Base-by-base conservation (phyloP, 768 basidiomycete genomes). In the Cyclocybe aegerita region DNA sequence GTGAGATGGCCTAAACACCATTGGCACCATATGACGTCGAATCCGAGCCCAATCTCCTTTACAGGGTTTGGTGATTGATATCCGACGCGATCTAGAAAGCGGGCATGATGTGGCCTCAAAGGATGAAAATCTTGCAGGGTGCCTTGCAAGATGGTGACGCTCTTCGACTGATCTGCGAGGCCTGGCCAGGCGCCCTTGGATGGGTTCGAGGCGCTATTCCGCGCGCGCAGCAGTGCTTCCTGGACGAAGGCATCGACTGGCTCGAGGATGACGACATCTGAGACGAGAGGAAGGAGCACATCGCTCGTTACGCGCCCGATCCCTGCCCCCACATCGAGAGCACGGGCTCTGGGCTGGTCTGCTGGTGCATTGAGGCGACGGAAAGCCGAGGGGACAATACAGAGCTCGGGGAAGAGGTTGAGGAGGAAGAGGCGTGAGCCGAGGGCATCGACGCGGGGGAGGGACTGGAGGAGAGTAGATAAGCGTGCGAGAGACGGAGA, bases 21-120 rank as follows among this genome's bases (percentile, higher is more conserved):
- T 66, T 99, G 96, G 60, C 91, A 92, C 95, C 92, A 94, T 50
- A 96, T 80, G 46, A 94, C 80, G 67, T 99, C 96, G 68, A 93
- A 98, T 1, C 80, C 81, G 39, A 75, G 70, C n/a, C 72, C 64
- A 32, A 80, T 80, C 44, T 79, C 82, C 32, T 72, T 70, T 35
- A 62, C 61, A 23, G 72, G 72, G 17, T 70, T 68, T 6, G 62
- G 59, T 0, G 78, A 74, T n/a, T 69, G 69, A 62, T 80, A 82
- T 3, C 91, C 91, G 5, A 93, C 71, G 10, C 88, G 82, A 43
- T 83, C 88, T 23, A 88, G 64, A 52, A 81, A 75, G 34, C 67
- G 75, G 6, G 67, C 70, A 48, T 66, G 72, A 51, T 77, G 74
- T 4, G 71, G 71, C 35, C 68, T 70, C 4, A 74, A 66, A 7